phyloP scores from a whole-genome alignment of 192 early-diverging fungal genomes.

The Coemansia sp. region DNA sequence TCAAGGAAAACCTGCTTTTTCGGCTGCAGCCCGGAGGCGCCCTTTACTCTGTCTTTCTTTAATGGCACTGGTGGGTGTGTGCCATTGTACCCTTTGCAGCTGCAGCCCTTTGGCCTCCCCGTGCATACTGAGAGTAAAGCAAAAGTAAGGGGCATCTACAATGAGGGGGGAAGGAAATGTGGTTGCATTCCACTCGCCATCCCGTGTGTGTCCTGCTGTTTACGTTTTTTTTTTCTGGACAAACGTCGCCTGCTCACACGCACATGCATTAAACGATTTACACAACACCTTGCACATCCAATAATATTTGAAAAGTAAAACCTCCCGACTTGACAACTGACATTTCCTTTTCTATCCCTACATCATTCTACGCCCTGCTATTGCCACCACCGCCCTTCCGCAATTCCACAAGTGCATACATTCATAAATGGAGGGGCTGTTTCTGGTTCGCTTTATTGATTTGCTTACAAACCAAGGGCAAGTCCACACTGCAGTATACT shows the following conservation, averaged over 20 bases:
- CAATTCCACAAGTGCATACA: background rate
- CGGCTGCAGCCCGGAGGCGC: slow-evolving; percentile 4
- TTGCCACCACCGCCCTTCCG: background rate
- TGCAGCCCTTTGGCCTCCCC: slow-evolving; percentile 5
- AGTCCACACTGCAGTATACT: background rate
- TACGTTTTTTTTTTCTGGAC: background rate
- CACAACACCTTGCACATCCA: slow-evolving; percentile 2
- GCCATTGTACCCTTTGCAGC: background rate
- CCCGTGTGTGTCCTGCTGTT: slow-evolving; percentile 1
- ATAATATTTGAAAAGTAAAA: background rate
- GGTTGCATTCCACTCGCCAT: slow-evolving; percentile 1
- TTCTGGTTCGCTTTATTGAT: background rate
- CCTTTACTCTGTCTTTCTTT: background rate
- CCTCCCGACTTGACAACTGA: background rate
- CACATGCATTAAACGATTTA: slow-evolving; percentile 10
- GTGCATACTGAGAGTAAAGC: background rate
- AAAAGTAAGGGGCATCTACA: slow-evolving; percentile 1
- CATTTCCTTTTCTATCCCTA: background rate
- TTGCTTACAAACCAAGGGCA: slow-evolving; percentile 6
- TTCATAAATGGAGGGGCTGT: background rate
- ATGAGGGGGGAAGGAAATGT: background rate
- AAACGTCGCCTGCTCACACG: slow-evolving; percentile 1
- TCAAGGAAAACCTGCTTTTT: slow-evolving; percentile 2
- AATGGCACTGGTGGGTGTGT: background rate
- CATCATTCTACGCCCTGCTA: background rate